phyloP scores from a whole-genome alignment of 352 stramenopile species.

The Globisporangium alternatum region DNA sequence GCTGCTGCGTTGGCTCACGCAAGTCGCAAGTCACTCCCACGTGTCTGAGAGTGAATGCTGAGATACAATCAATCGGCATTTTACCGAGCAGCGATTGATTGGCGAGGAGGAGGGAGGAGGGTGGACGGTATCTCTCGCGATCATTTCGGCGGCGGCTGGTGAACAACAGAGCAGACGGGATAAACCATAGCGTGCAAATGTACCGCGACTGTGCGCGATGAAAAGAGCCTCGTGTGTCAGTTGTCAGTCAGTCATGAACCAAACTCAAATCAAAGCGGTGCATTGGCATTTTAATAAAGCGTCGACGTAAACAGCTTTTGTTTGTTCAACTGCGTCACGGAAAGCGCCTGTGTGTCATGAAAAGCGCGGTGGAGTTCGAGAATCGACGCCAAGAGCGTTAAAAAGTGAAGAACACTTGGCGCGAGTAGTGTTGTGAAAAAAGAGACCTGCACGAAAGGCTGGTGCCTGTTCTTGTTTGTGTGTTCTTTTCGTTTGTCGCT shows the following conservation, averaged over 20 bases:
- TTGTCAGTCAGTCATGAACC: not conserved
- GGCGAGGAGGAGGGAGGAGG: no score
- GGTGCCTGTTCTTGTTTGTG: not conserved
- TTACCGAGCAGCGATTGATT: not conserved
- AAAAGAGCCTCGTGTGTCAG: not conserved
- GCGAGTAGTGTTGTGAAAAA: no score
- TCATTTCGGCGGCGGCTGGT: not conserved
- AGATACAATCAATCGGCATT: not conserved
- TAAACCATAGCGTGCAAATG: not conserved
- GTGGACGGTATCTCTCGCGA: not conserved
- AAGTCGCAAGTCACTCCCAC: not conserved
- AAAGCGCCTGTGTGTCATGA: not conserved
- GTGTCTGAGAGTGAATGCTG: not conserved
- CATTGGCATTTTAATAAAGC: not conserved
- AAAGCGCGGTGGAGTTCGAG: not conserved
- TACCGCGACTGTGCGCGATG: not conserved
- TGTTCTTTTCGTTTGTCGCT: not conserved
- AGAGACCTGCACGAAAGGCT: no score
- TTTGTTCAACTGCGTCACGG: not conserved
- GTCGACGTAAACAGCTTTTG: not conserved
- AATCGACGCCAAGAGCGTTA: no score
- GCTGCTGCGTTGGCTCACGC: not conserved
- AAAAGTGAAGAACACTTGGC: not conserved
- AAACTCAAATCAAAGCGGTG: not conserved
- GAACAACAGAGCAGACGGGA: no score